A percentile compares a stretch with the other conserved stretches of the same genome.
Evolutionary conservation across 202 grass and related monocot species (phyloP).

Genomic region (Zoysia matrella): DNA sequence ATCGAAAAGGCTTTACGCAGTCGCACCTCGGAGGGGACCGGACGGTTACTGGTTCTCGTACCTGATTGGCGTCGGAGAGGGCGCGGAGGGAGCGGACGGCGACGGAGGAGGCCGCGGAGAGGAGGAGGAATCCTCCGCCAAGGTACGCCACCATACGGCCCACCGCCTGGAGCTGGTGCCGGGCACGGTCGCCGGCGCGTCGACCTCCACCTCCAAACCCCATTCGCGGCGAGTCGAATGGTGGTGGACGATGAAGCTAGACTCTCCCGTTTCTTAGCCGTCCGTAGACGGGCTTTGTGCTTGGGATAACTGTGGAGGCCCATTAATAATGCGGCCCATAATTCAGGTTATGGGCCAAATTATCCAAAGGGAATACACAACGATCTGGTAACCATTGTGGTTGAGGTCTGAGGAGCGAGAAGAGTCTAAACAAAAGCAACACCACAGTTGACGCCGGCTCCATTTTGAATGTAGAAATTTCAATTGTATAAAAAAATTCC

Average conservation of each 20-base stretch:
- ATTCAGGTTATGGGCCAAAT: no score
- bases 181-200: conserved; percentile 41
- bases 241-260: not conserved
- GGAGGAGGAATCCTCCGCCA: conserved; percentile 60
- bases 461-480: no score
- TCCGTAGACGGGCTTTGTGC: not conserved
- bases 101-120: conserved; percentile 59
- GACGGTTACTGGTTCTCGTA: not conserved
- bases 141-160: conserved; percentile 57
- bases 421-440: no score
- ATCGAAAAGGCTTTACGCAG: not conserved
- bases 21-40: not conserved
- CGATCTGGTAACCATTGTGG: no score
- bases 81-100: conserved; percentile 69
- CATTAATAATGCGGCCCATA: not conserved
- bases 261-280: not conserved
- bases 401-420: no score
- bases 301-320: not conserved
- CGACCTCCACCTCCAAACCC: conserved; percentile 44
- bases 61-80: conserved; percentile 76
- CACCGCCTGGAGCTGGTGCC: conserved; percentile 53
- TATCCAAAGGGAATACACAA: no score
- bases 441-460: no score
- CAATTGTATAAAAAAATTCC: no score
- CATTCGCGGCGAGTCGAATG: conserved; percentile 24